phyloP scores from a whole-genome alignment of 140 eudicot genomes.

The Ambrosia hybrid region DNA sequence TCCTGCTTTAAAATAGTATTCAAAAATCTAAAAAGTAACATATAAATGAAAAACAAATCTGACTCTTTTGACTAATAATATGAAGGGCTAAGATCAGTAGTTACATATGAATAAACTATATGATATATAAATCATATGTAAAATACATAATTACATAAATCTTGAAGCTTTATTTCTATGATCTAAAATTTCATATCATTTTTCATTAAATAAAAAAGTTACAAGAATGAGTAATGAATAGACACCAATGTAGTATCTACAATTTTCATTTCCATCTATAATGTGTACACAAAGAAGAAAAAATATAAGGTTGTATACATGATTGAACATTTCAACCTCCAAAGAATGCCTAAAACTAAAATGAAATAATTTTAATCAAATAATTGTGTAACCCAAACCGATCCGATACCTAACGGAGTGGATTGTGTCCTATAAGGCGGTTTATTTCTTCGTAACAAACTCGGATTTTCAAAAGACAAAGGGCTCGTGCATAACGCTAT shows the following conservation, averaged over 20 bases:
- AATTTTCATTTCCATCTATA: conserved; percentile 31
- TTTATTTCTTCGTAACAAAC: conserved; percentile 23
- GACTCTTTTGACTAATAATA: neutral
- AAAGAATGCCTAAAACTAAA: conserved; percentile 30
- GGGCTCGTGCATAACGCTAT: conserved; percentile 28
- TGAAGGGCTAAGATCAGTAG: no score
- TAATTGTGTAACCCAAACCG: conserved; percentile 14
- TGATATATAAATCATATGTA: no score
- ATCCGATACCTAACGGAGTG: conserved; percentile 35
- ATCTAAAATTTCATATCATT: no score
- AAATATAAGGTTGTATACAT: conserved; percentile 18
- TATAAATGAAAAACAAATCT: no score
- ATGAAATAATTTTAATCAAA: conserved; percentile 17
- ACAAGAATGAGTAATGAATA: conserved; percentile 16
- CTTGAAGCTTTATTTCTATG: no score
- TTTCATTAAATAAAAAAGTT: neutral
- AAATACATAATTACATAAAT: no score
- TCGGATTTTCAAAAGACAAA: conserved; percentile 26
- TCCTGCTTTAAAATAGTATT: neutral
- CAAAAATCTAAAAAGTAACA: neutral
- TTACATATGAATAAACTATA: no score
- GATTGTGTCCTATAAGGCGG: conserved; percentile 35
- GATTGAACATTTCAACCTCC: conserved; percentile 5
- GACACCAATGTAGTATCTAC: conserved; percentile 21
- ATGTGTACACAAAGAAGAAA: conserved; percentile 35